Evolutionary conservation across 1,284 basidiomycete genomes (phyloP).

Genomic region (Cryptococcus wingfieldii): DNA sequence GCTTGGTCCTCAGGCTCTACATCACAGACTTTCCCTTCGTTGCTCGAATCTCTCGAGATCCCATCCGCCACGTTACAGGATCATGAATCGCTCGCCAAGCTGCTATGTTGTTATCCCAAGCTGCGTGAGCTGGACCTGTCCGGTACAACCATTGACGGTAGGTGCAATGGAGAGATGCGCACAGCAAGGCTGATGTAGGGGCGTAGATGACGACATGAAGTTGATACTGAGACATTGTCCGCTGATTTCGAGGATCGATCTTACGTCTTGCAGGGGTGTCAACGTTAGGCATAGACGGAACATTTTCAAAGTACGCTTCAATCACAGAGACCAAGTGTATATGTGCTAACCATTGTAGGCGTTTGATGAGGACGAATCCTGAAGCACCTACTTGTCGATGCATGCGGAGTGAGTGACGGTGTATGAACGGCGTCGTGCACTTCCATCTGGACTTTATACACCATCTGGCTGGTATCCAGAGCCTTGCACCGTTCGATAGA

Average conservation of each 20-base stretch:
- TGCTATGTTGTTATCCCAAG: constrained; percentile 10
- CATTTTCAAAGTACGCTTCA: constrained; percentile 24
- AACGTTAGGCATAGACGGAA: constrained; percentile 30
- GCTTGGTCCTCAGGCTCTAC: not conserved
- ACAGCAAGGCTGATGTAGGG: not conserved
- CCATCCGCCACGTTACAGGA: constrained; percentile 14
- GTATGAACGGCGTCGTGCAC: too few species aligned
- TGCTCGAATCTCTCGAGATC: constrained; percentile 23
- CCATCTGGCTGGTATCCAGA: too few species aligned
- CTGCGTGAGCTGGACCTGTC: constrained; percentile 27
- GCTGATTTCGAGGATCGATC: not conserved
- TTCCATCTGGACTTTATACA: too few species aligned
- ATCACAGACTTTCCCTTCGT: too few species aligned
- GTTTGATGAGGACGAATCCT: too few species aligned
- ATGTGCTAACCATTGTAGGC: too few species aligned
- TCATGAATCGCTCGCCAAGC: constrained; percentile 7
- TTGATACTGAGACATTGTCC: not conserved
- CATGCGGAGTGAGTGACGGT: too few species aligned
- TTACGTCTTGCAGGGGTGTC: constrained; percentile 25
- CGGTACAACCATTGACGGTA: constrained; percentile 25
- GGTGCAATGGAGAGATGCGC: not conserved
- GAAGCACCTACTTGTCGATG: too few species aligned
- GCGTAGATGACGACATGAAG: not conserved
- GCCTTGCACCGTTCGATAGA: too few species aligned
- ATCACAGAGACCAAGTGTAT: too few species aligned